phyloP scores from a whole-genome alignment of 768 basidiomycete species.

The Rhizopogon salebrosus region DNA sequence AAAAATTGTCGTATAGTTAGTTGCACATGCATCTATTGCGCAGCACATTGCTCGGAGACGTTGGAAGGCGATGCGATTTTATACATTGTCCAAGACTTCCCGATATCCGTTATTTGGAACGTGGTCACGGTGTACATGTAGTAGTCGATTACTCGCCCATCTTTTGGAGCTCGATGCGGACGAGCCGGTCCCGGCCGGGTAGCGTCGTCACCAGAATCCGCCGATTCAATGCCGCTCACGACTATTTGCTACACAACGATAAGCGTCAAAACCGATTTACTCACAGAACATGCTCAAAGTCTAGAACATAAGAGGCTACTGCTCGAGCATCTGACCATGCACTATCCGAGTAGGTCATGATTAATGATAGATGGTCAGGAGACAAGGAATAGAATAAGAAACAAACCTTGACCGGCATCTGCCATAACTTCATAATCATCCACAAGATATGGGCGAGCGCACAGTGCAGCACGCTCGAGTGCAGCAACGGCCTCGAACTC shows the following conservation, averaged over 20 bases:
- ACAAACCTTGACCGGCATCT: slow-evolving; percentile 62
- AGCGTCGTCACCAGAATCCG: slow-evolving; percentile 19
- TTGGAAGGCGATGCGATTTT: no score
- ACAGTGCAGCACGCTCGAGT: slow-evolving; percentile 61
- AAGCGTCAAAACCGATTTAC: slow-evolving; percentile 20
- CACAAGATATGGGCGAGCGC: slow-evolving; percentile 53
- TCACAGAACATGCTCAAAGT: slow-evolving; percentile 65
- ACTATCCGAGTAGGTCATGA: slow-evolving; percentile 34
- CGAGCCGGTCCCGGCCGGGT: slow-evolving; percentile 59
- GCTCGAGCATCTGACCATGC: slow-evolving; percentile 71
- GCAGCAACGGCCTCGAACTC: slow-evolving; percentile 74
- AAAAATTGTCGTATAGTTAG: not conserved
- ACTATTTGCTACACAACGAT: slow-evolving; percentile 39
- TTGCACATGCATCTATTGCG: not conserved
- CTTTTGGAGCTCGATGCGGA: slow-evolving; percentile 66
- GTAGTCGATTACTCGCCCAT: no score
- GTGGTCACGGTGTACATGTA: no score
- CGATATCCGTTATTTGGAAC: no score
- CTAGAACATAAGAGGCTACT: slow-evolving; percentile 82
- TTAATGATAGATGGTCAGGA: not conserved
- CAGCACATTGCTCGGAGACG: not conserved
- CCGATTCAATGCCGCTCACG: slow-evolving; percentile 30
- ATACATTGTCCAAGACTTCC: no score
- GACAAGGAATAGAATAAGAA: not conserved
- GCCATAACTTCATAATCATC: slow-evolving; percentile 80